Percentiles rank a stretch among this genome's conserved stretches.
Evolutionary conservation across 163 green algal genomes (phyloP).

Genomic region (Prototheca wickerhamii): DNA sequence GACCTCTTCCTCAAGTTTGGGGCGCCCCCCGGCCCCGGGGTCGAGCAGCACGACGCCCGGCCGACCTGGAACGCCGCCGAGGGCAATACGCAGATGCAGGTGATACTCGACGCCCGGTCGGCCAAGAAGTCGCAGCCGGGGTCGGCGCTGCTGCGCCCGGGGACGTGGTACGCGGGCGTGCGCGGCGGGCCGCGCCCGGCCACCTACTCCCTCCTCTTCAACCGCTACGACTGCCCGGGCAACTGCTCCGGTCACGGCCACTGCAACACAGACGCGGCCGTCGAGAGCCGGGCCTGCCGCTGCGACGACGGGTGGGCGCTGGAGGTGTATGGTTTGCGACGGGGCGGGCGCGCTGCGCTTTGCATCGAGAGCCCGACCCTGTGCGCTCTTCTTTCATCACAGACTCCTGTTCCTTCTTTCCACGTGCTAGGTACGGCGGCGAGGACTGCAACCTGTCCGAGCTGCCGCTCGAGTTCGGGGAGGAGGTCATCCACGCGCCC

Average conservation of each 20-base stretch:
- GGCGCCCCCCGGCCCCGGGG: slow-evolving; percentile 1
- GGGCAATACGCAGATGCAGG: slow-evolving; percentile 5
- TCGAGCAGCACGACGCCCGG: slow-evolving; percentile 18
- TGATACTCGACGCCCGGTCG: not conserved
- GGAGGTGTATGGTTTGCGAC: not conserved
- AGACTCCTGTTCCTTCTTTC: not conserved
- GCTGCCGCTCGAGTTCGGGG: slow-evolving; percentile 22
- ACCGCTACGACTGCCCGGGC: slow-evolving; percentile 33
- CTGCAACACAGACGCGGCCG: slow-evolving; percentile 9
- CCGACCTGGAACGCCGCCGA: slow-evolving; percentile 16
- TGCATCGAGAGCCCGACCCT: not conserved
- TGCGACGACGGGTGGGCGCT: slow-evolving; percentile 18
- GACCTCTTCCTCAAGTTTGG: slow-evolving; percentile 19
- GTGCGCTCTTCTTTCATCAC: not conserved
- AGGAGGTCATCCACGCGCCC: slow-evolving; percentile 3
- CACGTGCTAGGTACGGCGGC: slow-evolving; percentile 11
- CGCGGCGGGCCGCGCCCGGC: slow-evolving; percentile 16
- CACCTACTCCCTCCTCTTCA: slow-evolving; percentile 34
- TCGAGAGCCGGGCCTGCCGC: slow-evolving; percentile 9
- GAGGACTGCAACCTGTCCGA: slow-evolving; percentile 17
- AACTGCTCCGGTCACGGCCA: slow-evolving; percentile 35
- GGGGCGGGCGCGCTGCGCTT: no score
- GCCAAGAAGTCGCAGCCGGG: not conserved
- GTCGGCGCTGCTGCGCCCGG: not conserved
- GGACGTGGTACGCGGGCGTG: slow-evolving; percentile 20